Conservation (phyloP, 1,284 basidiomycete species). For the Cryptococcus sp. region DNA sequence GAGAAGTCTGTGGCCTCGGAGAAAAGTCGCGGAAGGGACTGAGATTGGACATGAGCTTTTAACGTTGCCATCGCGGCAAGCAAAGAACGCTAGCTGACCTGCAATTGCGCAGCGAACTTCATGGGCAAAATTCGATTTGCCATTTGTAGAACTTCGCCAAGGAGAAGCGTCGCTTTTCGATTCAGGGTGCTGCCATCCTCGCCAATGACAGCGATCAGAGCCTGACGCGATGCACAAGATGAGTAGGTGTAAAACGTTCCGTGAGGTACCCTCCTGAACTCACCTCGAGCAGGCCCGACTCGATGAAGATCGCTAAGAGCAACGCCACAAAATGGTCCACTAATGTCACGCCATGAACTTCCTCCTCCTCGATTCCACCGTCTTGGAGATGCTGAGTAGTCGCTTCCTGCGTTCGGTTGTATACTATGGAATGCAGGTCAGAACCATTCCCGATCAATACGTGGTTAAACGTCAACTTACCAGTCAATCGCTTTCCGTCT, state of each 20-base stretch:
- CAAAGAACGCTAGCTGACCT: slow-evolving; percentile 57
- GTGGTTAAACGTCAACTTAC: slow-evolving; percentile 57
- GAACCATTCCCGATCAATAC: neutral
- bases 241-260: neutral
- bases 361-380: slow-evolving; percentile 46
- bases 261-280: slow-evolving; percentile 25
- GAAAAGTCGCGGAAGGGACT: slow-evolving; percentile 86
- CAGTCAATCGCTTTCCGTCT: slow-evolving; percentile 78
- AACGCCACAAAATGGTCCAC: slow-evolving; percentile 93
- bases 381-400: slow-evolving; percentile 37
- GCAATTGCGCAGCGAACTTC: slow-evolving; percentile 75
- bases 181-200: slow-evolving; percentile 66
- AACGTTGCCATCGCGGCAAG: neutral
- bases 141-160: slow-evolving; percentile 86
- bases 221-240: slow-evolving; percentile 57
- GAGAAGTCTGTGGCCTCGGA: slow-evolving; percentile 76
- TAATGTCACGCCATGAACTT: slow-evolving; percentile 69
- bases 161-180: slow-evolving; percentile 85
- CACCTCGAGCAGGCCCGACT: slow-evolving; percentile 85
- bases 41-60: neutral
- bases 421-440: slow-evolving; percentile 31
- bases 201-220: slow-evolving; percentile 77
- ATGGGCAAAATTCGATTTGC: slow-evolving; percentile 87
- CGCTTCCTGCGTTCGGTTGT: slow-evolving; percentile 44
- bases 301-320: slow-evolving; percentile 80